Evolutionary conservation across 495 filamentous ascomycete species (phyloP), one percentile per base, ranked within the genome.

Genomic region (Stereocaulon alpinum): DNA sequence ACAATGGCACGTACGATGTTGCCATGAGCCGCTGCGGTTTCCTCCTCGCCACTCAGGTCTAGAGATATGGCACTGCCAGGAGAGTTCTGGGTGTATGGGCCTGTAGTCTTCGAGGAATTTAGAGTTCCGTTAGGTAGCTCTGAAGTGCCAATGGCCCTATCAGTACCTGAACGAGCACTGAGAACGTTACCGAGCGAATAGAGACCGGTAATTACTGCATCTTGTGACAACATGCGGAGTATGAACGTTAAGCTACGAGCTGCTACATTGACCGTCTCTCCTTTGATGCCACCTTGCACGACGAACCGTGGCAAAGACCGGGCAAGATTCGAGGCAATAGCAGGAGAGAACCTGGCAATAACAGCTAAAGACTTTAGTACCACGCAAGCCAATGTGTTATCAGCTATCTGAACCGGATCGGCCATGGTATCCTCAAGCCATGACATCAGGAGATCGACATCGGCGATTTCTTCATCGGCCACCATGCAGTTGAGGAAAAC

Each of bases 171-270:
- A 27, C 76, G 80, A 7, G 89, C 82, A 66, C 89, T 93, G 32
- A 98, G 71, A 11, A 93, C 85, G 70, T 98, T 97, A 17, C 93
- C 94, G 56, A 98, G 75, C 1, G 90, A 91, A 71, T 97, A 97
- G 11, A 98, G 74, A 2, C 90, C 96, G 6, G 91, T 94, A 63
- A 98, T 97, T 32, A 94, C 82, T 30, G 88, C 85, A 77, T 98
- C 93, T 65, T 94, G 86, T 6, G 94, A 91, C 6, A 96, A 80
- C 59, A 86, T 77, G 53, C 81, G 83, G 53, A 97, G 72, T 52
- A 94, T 77, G 56, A 82, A 86, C 4, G 89, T 88, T 48, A 98
- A 77, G 67, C 87, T 91, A 52, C 81, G 82, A 5, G 90, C 89
- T 40, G 91, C 93, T 30, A 91, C 77, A 12, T 72, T 75, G 17